phyloP scores from a whole-genome alignment of 176 grass and related monocot genomes.

The Oryza nivara region DNA sequence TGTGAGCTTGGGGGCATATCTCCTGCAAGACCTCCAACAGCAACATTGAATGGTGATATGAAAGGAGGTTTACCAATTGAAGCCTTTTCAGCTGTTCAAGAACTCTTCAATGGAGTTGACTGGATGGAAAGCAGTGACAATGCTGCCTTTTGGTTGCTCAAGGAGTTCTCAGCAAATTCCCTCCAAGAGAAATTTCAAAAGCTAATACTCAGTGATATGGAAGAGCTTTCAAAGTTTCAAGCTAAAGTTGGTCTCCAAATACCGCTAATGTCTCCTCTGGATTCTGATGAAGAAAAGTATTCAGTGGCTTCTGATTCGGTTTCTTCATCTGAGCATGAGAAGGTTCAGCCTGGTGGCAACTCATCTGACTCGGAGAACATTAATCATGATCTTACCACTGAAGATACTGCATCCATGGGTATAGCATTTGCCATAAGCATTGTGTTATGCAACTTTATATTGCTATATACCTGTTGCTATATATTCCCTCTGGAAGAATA shows the following conservation, averaged over 20 bases:
- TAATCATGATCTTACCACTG: conserved; percentile 40
- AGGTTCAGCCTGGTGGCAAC: conserved; percentile 59
- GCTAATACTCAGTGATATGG: conserved; percentile 87
- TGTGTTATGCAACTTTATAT: conserved; percentile 20
- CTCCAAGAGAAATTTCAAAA: conserved; percentile 93
- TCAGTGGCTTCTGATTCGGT: conserved; percentile 90
- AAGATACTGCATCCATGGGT: conserved; percentile 78
- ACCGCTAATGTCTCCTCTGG: conserved; percentile 65
- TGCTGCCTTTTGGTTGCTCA: conserved; percentile 89
- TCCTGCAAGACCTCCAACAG: conserved; percentile 81
- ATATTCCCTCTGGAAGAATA: conserved; percentile 36
- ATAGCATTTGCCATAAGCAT: conserved; percentile 24
- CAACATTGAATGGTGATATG: conserved; percentile 75
- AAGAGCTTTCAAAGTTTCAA: conserved; percentile 70
- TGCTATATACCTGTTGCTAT: no score
- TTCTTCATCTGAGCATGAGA: conserved; percentile 72
- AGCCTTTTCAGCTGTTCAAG: conserved; percentile 96
- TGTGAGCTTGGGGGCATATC: conserved; percentile 81
- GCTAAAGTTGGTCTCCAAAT: conserved; percentile 74
- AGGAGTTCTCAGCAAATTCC: conserved; percentile 87
- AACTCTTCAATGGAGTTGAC: conserved; percentile 92
- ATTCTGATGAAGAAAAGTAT: conserved; percentile 98
- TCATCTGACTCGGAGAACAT: conserved; percentile 58
- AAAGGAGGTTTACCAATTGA: conserved; percentile 97
- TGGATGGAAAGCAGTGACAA: conserved; percentile 88